Evolutionary conservation across 75 land plant genomes (phyloP).

Genomic region (Isoetes taiwanensis): DNA sequence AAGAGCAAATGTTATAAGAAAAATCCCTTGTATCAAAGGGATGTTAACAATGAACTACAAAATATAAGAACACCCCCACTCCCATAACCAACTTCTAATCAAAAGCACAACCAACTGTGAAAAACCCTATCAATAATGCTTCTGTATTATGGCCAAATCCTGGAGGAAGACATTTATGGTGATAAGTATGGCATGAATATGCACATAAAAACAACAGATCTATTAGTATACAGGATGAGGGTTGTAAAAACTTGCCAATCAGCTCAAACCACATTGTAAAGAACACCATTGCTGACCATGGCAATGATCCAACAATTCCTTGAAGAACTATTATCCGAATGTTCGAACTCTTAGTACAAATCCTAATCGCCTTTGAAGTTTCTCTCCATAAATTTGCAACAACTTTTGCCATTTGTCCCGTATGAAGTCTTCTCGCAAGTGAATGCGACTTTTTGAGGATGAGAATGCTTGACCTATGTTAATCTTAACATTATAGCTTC

Average conservation of each 20-base stretch:
- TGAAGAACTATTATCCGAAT: slow-evolving; percentile 87
- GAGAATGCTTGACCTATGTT: no score
- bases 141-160: slow-evolving; percentile 75
- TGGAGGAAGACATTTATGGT: slow-evolving; percentile 10
- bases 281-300: slow-evolving; percentile 99
- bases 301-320: slow-evolving; percentile 94
- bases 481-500: no score
- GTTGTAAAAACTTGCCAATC: slow-evolving; percentile 41
- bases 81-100: no score
- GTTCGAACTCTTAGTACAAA: slow-evolving; percentile 65
- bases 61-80: no score
- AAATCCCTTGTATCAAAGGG: no score
- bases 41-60: no score
- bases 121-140: slow-evolving; percentile 64
- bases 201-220: background rate
- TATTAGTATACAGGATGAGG: background rate
- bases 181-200: background rate
- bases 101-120: slow-evolving; percentile 73
- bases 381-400: slow-evolving; percentile 55
- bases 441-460: no score
- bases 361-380: slow-evolving; percentile 63
- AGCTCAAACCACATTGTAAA: slow-evolving; percentile 98
- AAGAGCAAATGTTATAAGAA: no score
- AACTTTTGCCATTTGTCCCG: no score
- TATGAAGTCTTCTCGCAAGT: no score